Evolutionary conservation across 352 stramenopile genomes (phyloP).

Genomic region (Pseudoperonospora humuli): DNA sequence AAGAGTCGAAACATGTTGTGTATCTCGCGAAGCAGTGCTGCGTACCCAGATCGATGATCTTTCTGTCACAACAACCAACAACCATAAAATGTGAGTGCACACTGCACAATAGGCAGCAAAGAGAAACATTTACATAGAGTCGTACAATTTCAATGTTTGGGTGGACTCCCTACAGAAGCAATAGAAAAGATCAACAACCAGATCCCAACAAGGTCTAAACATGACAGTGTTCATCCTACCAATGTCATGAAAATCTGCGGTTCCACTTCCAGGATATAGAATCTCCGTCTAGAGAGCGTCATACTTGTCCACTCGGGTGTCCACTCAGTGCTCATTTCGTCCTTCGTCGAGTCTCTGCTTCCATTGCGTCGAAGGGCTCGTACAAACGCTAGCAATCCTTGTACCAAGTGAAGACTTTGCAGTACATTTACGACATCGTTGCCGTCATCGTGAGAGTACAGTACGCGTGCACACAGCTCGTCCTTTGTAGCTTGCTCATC

Average conservation of each 20-base stretch:
- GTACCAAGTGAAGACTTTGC: slow-evolving; percentile 38
- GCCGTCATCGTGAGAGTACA: slow-evolving; percentile 22
- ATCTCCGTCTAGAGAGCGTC: slow-evolving; percentile 28
- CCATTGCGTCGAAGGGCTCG: slow-evolving; percentile 21
- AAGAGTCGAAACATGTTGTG: slow-evolving; percentile 53
- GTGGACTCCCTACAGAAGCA: slow-evolving; percentile 21
- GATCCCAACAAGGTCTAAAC: background rate
- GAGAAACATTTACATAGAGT: background rate
- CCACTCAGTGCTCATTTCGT: background rate
- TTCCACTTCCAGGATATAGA: slow-evolving; percentile 51
- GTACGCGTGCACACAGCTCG: slow-evolving; percentile 39
- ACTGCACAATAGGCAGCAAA: background rate
- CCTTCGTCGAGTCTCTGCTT: background rate
- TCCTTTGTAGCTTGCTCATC: slow-evolving; percentile 53
- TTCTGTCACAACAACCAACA: slow-evolving; percentile 13
- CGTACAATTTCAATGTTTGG: slow-evolving; percentile 27
- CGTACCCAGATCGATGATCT: slow-evolving; percentile 29
- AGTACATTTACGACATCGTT: slow-evolving; percentile 12
- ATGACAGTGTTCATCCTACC: slow-evolving; percentile 14
- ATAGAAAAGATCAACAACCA: background rate
- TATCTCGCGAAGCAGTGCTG: slow-evolving; percentile 32
- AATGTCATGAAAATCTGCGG: slow-evolving; percentile 53
- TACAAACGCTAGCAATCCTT: slow-evolving; percentile 48
- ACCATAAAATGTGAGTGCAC: slow-evolving; percentile 2
- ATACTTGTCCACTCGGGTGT: slow-evolving; percentile 36